These are phyloP conservation scores for Stropharia rugosoannulata DNA, from an alignment of 768 basidiomycete genomes.

Conservation along the genomic window DNA sequence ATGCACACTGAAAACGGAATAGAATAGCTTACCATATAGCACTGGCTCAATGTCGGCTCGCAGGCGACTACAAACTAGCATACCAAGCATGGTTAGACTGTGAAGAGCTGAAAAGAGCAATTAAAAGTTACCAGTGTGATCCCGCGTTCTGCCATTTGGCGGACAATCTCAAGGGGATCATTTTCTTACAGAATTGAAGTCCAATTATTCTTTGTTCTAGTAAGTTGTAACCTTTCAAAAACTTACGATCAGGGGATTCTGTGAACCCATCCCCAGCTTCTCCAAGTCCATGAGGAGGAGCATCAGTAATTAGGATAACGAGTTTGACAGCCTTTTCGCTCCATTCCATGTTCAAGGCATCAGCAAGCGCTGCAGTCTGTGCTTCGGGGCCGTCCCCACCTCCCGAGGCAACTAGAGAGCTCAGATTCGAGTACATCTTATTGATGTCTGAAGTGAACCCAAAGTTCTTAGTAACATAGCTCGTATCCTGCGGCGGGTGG, in stretches of 20 bases:
- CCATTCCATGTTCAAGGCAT: constrained; percentile 49
- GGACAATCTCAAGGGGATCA: constrained; percentile 27
- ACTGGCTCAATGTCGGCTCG: constrained; percentile 37
- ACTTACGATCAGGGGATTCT: constrained; percentile 28
- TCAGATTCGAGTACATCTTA: constrained; percentile 41
- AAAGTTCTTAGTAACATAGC: constrained; percentile 49
- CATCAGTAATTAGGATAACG: constrained; percentile 55
- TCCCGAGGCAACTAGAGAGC: constrained; percentile 38
- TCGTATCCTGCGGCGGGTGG: constrained; percentile 54
- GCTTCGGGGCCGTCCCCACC: constrained; percentile 60
- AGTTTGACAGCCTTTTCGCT: constrained; percentile 48
- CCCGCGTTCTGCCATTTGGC: constrained; percentile 48
- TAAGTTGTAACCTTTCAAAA: neutral
- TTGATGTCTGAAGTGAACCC: constrained; percentile 50
- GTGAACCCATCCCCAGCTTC: constrained; percentile 47
- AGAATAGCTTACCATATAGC: constrained; percentile 1
- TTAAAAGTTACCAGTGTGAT: constrained; percentile 43
- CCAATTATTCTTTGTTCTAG: neutral
- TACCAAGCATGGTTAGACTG: neutral
- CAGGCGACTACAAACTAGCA: constrained; percentile 56
- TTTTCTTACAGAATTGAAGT: constrained; percentile 16
- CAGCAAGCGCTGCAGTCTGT: constrained; percentile 52
- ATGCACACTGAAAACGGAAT: neutral
- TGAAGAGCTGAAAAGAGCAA: neutral
- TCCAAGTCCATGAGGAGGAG: constrained; percentile 60